These are phyloP conservation scores for Suillus cothurnatus DNA, from an alignment of 768 basidiomycete species.

Conservation along the genomic window DNA sequence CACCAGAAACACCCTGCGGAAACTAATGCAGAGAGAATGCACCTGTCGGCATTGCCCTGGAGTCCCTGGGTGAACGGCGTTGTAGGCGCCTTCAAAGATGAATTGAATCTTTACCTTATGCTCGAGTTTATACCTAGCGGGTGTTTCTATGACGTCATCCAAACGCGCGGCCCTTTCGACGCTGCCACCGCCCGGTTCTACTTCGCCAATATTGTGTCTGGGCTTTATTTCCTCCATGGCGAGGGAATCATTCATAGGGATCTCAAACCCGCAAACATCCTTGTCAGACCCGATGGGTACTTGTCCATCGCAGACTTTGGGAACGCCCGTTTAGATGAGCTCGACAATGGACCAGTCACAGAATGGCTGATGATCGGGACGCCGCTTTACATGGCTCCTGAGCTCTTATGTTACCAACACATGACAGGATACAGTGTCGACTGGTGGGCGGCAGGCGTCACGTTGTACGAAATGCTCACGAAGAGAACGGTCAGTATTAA, in stretches of 20 bases:
- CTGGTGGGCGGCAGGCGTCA: constrained; percentile 57
- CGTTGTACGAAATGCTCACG: constrained; percentile 56
- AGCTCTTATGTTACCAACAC: constrained; percentile 33
- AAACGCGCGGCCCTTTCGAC: constrained; percentile 33
- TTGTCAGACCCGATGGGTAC: constrained; percentile 59
- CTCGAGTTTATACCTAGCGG: constrained; percentile 53
- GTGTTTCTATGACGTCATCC: constrained; percentile 42
- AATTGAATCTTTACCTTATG: constrained; percentile 49
- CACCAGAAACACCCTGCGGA: constrained; percentile 27
- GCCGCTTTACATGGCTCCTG: constrained; percentile 52
- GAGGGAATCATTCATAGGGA: constrained; percentile 54
- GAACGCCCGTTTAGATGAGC: constrained; percentile 26
- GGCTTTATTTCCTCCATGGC: constrained; percentile 47
- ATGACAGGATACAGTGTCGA: constrained; percentile 41
- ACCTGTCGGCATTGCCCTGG: constrained; percentile 49
- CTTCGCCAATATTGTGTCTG: constrained; percentile 54
- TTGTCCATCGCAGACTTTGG: constrained; percentile 57
- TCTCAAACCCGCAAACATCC: constrained; percentile 59
- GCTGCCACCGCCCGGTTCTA: constrained; percentile 47
- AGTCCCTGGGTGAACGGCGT: constrained; percentile 54
- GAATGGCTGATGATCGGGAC: constrained; percentile 46
- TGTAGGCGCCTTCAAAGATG: constrained; percentile 48
- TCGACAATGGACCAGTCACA: constrained; percentile 17
- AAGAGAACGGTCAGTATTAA: constrained; percentile 32
- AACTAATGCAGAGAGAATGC: constrained; percentile 44